These are phyloP conservation scores for Talaromyces adpressus DNA, from an alignment of 495 filamentous ascomycete genomes.

Conservation along the genomic window DNA sequence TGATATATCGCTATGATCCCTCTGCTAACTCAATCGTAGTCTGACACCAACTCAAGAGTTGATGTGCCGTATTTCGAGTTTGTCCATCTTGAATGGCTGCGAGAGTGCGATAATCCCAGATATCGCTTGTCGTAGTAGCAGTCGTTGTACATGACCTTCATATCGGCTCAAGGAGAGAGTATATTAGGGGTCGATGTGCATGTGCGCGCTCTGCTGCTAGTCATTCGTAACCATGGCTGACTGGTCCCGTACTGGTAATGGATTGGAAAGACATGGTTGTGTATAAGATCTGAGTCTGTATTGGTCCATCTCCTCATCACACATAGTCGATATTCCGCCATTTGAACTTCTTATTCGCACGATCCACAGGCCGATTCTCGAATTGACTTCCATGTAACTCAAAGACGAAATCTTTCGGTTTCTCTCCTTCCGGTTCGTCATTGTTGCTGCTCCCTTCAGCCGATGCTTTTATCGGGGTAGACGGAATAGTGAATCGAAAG, in stretches of 20 bases:
- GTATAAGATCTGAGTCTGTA: background rate
- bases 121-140: background rate
- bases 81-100: background rate
- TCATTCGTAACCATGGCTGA: background rate
- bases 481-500: slow-evolving; percentile 69
- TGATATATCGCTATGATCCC: background rate
- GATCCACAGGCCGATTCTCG: slow-evolving; percentile 70
- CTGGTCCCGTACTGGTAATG: background rate
- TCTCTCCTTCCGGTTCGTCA: slow-evolving; percentile 8
- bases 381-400: slow-evolving; percentile 88
- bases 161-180: background rate
- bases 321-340: slow-evolving; percentile 61
- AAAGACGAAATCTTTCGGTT: slow-evolving; percentile 53
- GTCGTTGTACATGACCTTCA: background rate
- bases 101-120: background rate
- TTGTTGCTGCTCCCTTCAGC: slow-evolving; percentile 11
- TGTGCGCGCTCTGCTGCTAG: background rate
- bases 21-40: background rate
- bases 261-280: background rate
- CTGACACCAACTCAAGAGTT: background rate
- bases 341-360: slow-evolving; percentile 89
- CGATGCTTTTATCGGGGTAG: slow-evolving; percentile 20
- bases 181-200: background rate
- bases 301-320: slow-evolving; percentile 24
- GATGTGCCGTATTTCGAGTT: background rate